These are phyloP conservation scores for Byssoonygena ceratinophila DNA, from an alignment of 2,329 filamentous ascomycete genomes.

Conservation along the genomic window DNA sequence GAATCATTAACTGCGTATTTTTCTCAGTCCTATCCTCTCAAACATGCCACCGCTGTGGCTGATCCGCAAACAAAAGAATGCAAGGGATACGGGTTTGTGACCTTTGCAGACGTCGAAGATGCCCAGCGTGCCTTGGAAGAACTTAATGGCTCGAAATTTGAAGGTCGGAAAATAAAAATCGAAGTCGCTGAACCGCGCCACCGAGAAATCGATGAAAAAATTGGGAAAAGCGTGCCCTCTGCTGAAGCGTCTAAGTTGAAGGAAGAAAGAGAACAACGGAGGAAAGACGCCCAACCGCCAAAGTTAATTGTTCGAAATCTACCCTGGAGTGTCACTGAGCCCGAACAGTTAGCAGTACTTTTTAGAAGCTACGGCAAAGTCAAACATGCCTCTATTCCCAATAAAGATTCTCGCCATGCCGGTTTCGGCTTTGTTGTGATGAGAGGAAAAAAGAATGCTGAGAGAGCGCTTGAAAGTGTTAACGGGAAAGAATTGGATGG, in stretches of 20 bases:
- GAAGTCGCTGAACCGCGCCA: conserved; percentile 82
- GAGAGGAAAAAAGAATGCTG: conserved; percentile 77
- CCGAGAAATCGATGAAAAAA: conserved; percentile 50
- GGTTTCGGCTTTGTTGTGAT: conserved; percentile 92
- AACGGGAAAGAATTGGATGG: conserved; percentile 90
- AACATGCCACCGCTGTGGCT: conserved; percentile 85
- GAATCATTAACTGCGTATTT: conserved; percentile 80
- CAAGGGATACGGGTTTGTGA: conserved; percentile 92
- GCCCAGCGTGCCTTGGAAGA: conserved; percentile 69
- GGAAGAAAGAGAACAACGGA: conserved; percentile 46
- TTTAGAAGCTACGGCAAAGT: conserved; percentile 88
- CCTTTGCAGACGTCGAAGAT: conserved; percentile 88
- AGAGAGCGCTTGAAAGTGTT: conserved; percentile 70
- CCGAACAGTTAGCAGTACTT: conserved; percentile 65
- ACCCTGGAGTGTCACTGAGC: conserved; percentile 86
- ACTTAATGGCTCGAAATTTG: conserved; percentile 65
- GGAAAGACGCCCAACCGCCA: conserved; percentile 51
- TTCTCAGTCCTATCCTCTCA: conserved; percentile 86
- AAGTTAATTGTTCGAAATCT: conserved; percentile 86
- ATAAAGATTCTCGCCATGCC: conserved; percentile 58
- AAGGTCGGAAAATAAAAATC: conserved; percentile 71
- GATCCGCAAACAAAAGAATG: conserved; percentile 79
- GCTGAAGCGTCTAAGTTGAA: conserved; percentile 31
- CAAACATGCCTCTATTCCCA: conserved; percentile 75
- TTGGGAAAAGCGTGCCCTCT: conserved; percentile 31